phyloP scores from a whole-genome alignment of 2,329 filamentous ascomycete genomes.

The Whalleya microplaca region DNA sequence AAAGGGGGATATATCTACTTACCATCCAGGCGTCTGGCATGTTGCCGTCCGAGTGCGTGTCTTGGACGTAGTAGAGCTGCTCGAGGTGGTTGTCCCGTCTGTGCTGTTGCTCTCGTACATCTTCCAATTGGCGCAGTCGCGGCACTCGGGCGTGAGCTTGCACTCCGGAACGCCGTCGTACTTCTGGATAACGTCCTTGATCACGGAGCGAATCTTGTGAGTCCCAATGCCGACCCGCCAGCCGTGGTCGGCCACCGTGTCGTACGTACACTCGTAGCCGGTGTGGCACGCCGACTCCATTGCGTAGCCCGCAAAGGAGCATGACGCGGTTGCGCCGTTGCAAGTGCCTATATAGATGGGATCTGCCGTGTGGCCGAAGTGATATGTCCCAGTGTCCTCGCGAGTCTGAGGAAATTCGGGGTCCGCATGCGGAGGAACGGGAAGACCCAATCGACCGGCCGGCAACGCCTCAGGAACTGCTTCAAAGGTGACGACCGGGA shows the following conservation, averaged over 20 bases:
- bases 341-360: slow-evolving; percentile 93
- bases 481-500: slow-evolving; percentile 91
- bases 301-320: slow-evolving; percentile 90
- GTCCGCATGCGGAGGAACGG: slow-evolving; percentile 78
- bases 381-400: slow-evolving; percentile 76
- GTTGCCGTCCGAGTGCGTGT: slow-evolving; percentile 78
- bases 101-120: slow-evolving; percentile 93
- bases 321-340: slow-evolving; percentile 86
- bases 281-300: slow-evolving; percentile 93
- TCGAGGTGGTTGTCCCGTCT: slow-evolving; percentile 68
- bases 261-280: slow-evolving; percentile 85
- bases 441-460: slow-evolving; percentile 81
- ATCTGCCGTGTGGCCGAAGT: slow-evolving; percentile 95
- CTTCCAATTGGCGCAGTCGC: slow-evolving; percentile 92
- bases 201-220: slow-evolving; percentile 87
- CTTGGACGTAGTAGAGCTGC: slow-evolving; percentile 59
- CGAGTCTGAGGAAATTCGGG: slow-evolving; percentile 72
- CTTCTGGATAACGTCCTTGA: slow-evolving; percentile 81
- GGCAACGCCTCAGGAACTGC: slow-evolving; percentile 90
- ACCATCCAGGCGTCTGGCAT: slow-evolving; percentile 92
- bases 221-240: slow-evolving; percentile 92
- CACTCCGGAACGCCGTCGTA: slow-evolving; percentile 84
- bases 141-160: slow-evolving; percentile 74
- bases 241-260: slow-evolving; percentile 87
- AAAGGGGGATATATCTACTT: slow-evolving; percentile 42